Evolutionary conservation across 2,329 filamentous ascomycete species (phyloP), one percentile per base, ranked within the genome.

Genomic region (Talaromyces sp.): DNA sequence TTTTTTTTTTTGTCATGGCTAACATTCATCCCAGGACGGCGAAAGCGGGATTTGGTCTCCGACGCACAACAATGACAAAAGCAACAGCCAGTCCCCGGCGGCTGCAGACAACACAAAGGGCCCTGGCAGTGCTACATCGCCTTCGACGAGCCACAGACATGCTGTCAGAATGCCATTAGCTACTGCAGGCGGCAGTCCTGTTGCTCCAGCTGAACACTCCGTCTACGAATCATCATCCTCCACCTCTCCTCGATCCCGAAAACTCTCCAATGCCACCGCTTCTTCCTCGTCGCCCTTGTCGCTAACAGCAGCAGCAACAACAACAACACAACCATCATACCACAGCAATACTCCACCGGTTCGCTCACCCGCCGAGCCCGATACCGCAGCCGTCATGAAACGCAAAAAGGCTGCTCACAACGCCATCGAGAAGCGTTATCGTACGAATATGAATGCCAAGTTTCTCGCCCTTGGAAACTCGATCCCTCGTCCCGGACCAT

Each of bases 391-490:
- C 18, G 54, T 60, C 16, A 74, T 74, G 59, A 77, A 77, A 63
- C 72, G 75, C 4, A 65, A 64, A 54, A 64, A 65, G 31, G 75
- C 75, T 16, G 75, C 75, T 3, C 75, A 77, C 66, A 77, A 77
- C 65, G 72, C 76, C 66, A 76, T 77, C 57, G 75, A 77, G 62
- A 77, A 76, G 64, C 75, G 75, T 10, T 77, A 77, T 61, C 73
- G 75, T 40, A 76, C 75, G 56, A 77, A 77, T 66, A 76, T 77
- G 75, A 77, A 77, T 56, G 73, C 75, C 67, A 77, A 77, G 52
- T 76, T 77, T 55, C 68, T 76, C 1, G 68, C 75, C 0, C 66
- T 77, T n/a, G 75, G 76, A 53, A 72, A 76, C 59, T 73, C 73
- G 9, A 75, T 76, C 14, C 61, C 64, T 12, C 56, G 56, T 28